A percentile compares a stretch with the other conserved stretches of the same genome.
phyloP scores from a whole-genome alignment of 78 protist genomes.

The Dictyostelium purpureum region DNA sequence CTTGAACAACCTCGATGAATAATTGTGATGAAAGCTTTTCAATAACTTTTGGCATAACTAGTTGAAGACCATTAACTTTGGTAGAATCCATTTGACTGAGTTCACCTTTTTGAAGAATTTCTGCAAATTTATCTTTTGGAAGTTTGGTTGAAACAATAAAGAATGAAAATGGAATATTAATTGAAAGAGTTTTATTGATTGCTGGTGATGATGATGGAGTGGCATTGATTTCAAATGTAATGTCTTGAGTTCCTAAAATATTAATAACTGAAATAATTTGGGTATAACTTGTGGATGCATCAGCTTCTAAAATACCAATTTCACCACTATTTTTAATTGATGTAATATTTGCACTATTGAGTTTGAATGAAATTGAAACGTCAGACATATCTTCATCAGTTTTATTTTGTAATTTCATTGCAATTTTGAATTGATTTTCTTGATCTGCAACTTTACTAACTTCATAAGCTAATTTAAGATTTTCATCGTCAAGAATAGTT shows the following conservation, averaged over 20 bases:
- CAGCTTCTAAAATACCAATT: conserved; percentile 61
- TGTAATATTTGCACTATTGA: not conserved
- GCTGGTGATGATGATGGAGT: conserved; percentile 21
- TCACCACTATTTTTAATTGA: conserved; percentile 3
- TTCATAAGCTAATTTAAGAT: not conserved
- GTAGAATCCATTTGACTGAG: not conserved
- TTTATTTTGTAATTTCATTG: conserved; percentile 51
- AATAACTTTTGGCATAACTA: not conserved
- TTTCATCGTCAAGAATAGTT: not conserved
- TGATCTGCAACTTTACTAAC: not conserved
- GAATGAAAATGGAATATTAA: conserved; percentile 1
- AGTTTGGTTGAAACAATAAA: conserved; percentile 10
- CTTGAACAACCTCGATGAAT: conserved; percentile 41
- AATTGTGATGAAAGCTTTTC: not conserved
- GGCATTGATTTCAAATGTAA: not conserved
- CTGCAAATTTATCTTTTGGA: conserved; percentile 68
- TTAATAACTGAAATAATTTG: not conserved
- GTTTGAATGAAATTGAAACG: not conserved
- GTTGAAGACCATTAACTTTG: not conserved
- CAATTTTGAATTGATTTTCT: conserved; percentile 10
- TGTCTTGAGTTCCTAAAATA: not conserved
- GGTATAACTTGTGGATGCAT: not conserved
- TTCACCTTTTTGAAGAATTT: conserved; percentile 56
- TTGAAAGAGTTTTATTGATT: not conserved
- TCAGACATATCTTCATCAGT: conserved; percentile 70